Evolutionary conservation across 2,329 filamentous ascomycete species (phyloP).

Genomic region (Alternaria postmessia): DNA sequence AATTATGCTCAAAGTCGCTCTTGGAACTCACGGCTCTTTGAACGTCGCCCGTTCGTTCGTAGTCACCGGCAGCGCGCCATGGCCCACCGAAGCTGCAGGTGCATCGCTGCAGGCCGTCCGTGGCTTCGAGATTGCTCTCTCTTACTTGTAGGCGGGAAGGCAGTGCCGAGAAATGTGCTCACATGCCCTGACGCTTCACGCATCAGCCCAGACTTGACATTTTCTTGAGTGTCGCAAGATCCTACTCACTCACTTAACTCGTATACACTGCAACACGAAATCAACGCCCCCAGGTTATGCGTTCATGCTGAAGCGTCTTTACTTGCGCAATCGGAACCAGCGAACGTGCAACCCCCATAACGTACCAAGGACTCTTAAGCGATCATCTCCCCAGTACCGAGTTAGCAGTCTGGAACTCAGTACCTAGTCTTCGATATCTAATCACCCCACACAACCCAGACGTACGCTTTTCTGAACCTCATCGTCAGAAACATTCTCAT

Average conservation of each 20-base stretch:
- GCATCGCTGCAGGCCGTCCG: constrained; percentile 16
- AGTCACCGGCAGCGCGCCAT: constrained; percentile 8
- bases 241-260: constrained; percentile 35
- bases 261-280: constrained; percentile 25
- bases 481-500: not conserved
- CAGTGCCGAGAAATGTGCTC: constrained; percentile 12
- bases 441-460: constrained; percentile 1
- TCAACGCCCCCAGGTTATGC: constrained; percentile 27
- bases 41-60: constrained; percentile 17
- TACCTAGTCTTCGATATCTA: constrained; percentile 17
- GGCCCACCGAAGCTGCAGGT: constrained; percentile 15
- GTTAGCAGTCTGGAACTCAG: constrained; percentile 45
- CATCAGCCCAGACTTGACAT: constrained; percentile 42
- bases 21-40: constrained; percentile 21
- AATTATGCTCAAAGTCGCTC: constrained; percentile 43
- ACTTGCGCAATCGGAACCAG: constrained; percentile 18
- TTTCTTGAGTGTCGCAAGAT: constrained; percentile 46
- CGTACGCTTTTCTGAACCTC: constrained; percentile 1
- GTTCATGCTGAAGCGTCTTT: constrained; percentile 34
- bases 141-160: constrained; percentile 3
- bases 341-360: constrained; percentile 25
- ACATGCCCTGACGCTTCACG: constrained; percentile 36
- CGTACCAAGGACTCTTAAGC: constrained; percentile 30
- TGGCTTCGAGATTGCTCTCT: constrained; percentile 7
- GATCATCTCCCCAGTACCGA: constrained; percentile 18